Conservation (phyloP, 1,284 basidiomycete genomes). For the Irpex lacteus region DNA sequence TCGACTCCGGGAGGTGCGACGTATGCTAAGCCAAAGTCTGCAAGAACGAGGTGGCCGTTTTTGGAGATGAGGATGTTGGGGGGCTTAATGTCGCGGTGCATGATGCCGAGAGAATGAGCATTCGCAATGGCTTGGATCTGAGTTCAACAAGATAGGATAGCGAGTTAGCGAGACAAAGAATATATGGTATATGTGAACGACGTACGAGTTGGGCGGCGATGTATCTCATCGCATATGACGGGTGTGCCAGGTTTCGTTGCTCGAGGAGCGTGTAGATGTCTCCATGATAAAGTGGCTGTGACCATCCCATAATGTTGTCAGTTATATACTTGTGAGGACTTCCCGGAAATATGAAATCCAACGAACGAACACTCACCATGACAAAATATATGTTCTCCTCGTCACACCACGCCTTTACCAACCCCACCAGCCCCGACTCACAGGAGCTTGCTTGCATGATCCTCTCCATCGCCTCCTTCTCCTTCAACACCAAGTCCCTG, state of each 20-base stretch:
- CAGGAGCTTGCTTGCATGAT: background rate
- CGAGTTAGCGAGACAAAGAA: background rate
- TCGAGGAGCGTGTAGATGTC: background rate
- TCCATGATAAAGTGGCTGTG: background rate
- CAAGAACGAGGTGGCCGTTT: slow-evolving; percentile 60
- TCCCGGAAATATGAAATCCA: background rate
- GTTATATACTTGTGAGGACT: background rate
- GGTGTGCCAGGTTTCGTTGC: background rate
- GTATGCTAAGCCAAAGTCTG: slow-evolving; percentile 60
- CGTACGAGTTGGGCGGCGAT: slow-evolving; percentile 2
- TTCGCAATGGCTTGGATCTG: slow-evolving; percentile 22
- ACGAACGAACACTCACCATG: background rate
- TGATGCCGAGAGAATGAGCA: slow-evolving; percentile 45
- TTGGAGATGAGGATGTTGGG: slow-evolving; percentile 67
- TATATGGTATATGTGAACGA: background rate
- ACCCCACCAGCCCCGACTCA: background rate
- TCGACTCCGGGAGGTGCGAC: slow-evolving; percentile 6
- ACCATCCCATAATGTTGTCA: too few relatives aligned
- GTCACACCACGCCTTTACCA: slow-evolving; percentile 1
- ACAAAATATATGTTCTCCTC: slow-evolving; percentile 6
- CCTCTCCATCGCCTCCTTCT: background rate
- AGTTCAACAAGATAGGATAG: background rate
- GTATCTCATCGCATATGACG: background rate
- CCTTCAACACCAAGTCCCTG: background rate
- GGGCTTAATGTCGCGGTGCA: slow-evolving; percentile 41